These are phyloP conservation scores for Akanthomyces uredinophilus DNA, from an alignment of 2,329 filamentous ascomycete species.

Conservation along the genomic window DNA sequence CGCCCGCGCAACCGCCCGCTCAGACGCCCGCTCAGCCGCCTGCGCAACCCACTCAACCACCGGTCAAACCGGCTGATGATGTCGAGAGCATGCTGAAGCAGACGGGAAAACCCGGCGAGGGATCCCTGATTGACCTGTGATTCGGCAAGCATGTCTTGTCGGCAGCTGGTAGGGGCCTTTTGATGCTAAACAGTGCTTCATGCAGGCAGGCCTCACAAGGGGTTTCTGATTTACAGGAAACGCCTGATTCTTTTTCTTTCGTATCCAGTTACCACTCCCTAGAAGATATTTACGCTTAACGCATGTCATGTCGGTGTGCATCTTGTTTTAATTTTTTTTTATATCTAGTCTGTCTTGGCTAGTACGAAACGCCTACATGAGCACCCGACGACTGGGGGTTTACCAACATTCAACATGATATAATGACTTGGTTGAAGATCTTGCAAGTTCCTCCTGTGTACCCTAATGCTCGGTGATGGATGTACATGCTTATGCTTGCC, in stretches of 20 bases:
- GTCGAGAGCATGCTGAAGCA: constrained; percentile 40
- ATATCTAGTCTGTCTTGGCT: background rate
- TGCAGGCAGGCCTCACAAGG: background rate
- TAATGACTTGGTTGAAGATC: background rate
- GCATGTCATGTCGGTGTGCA: constrained; percentile 8
- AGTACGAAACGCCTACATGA: background rate
- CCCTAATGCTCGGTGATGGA: no score
- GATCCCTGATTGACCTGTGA: constrained; percentile 51
- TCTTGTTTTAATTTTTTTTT: background rate
- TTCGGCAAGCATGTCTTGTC: background rate
- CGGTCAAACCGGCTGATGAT: constrained; percentile 26
- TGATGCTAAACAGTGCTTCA: constrained; percentile 9
- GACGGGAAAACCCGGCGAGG: constrained; percentile 43
- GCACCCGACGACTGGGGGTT: background rate
- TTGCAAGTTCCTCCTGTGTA: no score
- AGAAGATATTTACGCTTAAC: constrained; percentile 11
- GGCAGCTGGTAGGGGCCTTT: background rate
- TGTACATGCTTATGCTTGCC: no score
- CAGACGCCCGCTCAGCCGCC: background rate
- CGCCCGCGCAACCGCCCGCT: background rate
- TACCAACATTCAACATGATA: constrained; percentile 11
- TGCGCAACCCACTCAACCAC: background rate
- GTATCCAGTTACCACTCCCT: constrained; percentile 1
- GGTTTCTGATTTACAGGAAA: background rate
- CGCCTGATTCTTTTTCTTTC: background rate